These are phyloP conservation scores for Starmerella sirachaensis DNA, from an alignment of 805 yeast species.

Conservation along the genomic window DNA sequence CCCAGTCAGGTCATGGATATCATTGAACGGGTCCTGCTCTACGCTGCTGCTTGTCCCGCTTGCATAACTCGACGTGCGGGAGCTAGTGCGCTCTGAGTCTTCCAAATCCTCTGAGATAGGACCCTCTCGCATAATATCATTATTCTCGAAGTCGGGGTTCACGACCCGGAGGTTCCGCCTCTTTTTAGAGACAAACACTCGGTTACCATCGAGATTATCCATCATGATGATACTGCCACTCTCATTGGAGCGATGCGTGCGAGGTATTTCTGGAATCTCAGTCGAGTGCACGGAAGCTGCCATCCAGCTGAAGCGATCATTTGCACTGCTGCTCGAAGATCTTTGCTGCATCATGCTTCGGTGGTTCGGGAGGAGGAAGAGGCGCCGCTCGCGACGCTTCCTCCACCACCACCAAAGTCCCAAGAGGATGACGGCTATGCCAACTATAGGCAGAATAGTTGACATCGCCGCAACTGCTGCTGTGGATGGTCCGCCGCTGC, in stretches of 20 bases:
- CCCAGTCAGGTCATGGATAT: too few species aligned
- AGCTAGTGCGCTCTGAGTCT: background rate
- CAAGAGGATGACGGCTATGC: constrained; percentile 30
- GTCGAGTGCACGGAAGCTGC: constrained; percentile 2
- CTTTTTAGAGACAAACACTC: constrained; percentile 15
- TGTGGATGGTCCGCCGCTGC: constrained; percentile 15
- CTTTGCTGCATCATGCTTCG: constrained; percentile 13
- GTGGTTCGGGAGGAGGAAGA: constrained; percentile 17
- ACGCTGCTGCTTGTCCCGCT: constrained; percentile 13
- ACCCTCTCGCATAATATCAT: background rate
- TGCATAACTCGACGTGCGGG: constrained; percentile 6
- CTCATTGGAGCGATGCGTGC: constrained; percentile 2
- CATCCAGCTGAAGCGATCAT: constrained; percentile 3
- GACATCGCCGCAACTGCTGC: constrained; percentile 38
- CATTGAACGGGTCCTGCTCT: constrained; percentile 7
- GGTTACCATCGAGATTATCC: constrained; percentile 10
- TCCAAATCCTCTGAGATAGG: too few species aligned
- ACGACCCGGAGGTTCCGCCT: constrained; percentile 19
- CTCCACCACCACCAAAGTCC: constrained; percentile 27
- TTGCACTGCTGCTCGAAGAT: constrained; percentile 4
- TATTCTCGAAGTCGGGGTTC: constrained; percentile 18
- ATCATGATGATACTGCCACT: constrained; percentile 12
- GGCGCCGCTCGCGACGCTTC: constrained; percentile 20
- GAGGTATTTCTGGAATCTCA: constrained; percentile 10
- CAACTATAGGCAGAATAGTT: constrained; percentile 35